These are phyloP conservation scores for Henckelia pumila DNA, from an alignment of 257 asterid genomes.

Conservation along the genomic window DNA sequence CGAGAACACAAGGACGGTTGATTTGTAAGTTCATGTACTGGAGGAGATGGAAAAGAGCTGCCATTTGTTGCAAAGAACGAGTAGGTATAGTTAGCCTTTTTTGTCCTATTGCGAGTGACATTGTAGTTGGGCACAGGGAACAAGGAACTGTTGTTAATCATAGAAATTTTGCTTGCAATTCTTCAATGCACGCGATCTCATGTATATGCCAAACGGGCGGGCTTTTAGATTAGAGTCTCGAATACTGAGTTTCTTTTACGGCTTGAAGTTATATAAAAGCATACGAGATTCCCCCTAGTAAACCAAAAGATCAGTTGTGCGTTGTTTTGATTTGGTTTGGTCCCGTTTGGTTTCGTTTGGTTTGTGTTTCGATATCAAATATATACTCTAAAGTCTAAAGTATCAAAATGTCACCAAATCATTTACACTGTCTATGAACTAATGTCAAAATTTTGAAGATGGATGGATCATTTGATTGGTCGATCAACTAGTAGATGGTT, in stretches of 20 bases:
- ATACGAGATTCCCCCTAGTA: neutral
- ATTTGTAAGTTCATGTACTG: slow-evolving; percentile 1
- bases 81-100: neutral
- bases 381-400: too few species aligned
- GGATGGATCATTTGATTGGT: too few species aligned
- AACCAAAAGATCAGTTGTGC: too few species aligned
- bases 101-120: neutral
- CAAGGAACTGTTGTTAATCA: neutral
- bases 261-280: neutral
- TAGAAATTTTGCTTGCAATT: neutral
- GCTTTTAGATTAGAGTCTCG: neutral
- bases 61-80: neutral
- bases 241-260: neutral
- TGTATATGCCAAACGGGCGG: neutral
- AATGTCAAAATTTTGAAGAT: too few species aligned
- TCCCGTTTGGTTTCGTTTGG: too few species aligned
- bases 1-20: slow-evolving; percentile 3
- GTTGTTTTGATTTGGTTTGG: too few species aligned
- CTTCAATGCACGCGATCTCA: neutral
- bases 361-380: too few species aligned
- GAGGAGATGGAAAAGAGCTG: neutral
- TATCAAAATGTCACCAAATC: too few species aligned
- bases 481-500: too few species aligned
- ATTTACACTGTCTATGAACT: too few species aligned
- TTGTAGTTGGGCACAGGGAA: neutral